A percentile compares a stretch with the other conserved stretches of the same genome.
Conservation (phyloP, 768 basidiomycete species). For the Podaxis sp. region DNA sequence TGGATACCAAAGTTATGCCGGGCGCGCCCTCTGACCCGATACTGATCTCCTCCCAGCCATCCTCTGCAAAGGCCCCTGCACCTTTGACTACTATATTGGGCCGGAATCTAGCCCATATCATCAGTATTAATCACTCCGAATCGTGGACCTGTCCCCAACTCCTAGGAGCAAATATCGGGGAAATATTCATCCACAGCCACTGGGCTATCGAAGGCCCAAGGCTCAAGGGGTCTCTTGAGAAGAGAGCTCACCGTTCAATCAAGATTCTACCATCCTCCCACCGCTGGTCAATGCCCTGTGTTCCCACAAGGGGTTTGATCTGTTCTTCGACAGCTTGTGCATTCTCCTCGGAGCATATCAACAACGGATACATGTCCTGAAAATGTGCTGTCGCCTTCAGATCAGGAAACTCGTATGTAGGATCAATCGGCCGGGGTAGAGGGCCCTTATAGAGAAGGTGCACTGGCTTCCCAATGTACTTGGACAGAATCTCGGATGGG, state of each 20-base stretch:
- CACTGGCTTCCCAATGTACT: conserved; percentile 61
- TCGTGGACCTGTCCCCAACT: background rate
- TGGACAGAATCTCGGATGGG: conserved; percentile 56
- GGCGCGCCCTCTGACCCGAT: conserved; percentile 46
- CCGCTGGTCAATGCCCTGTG: conserved; percentile 45
- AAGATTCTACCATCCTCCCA: conserved; percentile 53
- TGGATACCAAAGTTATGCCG: conserved; percentile 58
- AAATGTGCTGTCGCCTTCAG: conserved; percentile 55
- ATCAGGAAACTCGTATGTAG: conserved; percentile 57
- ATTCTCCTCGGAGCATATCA: conserved; percentile 69
- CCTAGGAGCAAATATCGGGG: background rate
- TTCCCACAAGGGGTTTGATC: conserved; percentile 45
- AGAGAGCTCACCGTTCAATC: conserved; percentile 55
- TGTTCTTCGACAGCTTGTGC: conserved; percentile 50
- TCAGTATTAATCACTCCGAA: conserved; percentile 6
- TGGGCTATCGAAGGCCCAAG: background rate
- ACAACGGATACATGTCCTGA: conserved; percentile 73
- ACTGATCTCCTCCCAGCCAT: conserved; percentile 61
- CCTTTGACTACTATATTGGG: conserved; percentile 76
- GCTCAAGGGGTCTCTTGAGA: background rate
- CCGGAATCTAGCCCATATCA: conserved; percentile 52
- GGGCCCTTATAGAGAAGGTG: conserved; percentile 71
- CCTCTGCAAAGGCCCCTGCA: conserved; percentile 70
- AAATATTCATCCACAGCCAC: background rate
- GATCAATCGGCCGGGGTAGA: conserved; percentile 44